A percentile compares a stretch with the other conserved stretches of the same genome.
Evolutionary conservation across 1,284 basidiomycete species (phyloP).

Genomic region (Athelia psychrophila): DNA sequence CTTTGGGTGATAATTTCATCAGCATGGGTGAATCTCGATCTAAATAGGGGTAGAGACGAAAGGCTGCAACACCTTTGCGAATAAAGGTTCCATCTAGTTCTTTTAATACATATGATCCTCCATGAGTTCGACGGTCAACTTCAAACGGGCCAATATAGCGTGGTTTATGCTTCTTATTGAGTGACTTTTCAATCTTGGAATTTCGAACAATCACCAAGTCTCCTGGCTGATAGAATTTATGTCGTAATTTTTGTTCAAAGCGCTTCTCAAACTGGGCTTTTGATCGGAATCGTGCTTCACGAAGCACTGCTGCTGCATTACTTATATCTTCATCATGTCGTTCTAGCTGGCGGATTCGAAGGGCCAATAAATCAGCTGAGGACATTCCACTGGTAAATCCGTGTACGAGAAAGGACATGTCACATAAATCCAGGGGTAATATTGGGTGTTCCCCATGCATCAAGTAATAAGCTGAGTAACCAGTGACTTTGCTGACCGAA

Average conservation of each 20-base stretch:
- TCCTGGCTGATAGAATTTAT: constrained; percentile 20
- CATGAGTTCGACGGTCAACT: constrained; percentile 11
- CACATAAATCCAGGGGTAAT: constrained; percentile 27
- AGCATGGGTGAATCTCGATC: too few species aligned
- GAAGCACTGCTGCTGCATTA: neutral
- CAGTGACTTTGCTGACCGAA: constrained; percentile 21
- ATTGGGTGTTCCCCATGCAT: constrained; percentile 29
- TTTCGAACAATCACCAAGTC: constrained; percentile 19
- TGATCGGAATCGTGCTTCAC: neutral
- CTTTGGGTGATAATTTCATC: too few species aligned
- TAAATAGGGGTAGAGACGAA: too few species aligned
- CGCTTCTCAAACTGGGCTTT: too few species aligned
- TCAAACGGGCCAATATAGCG: constrained; percentile 23
- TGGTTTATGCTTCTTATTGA: constrained; percentile 16
- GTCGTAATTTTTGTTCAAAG: constrained; percentile 9
- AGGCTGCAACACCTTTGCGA: too few species aligned
- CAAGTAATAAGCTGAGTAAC: constrained; percentile 29
- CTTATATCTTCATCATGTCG: neutral
- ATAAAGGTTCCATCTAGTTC: too few species aligned
- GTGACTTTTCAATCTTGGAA: constrained; percentile 12
- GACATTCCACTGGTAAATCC: constrained; percentile 22
- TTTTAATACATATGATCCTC: constrained; percentile 21
- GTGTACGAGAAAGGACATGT: constrained; percentile 26
- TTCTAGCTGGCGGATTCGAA: constrained; percentile 17
- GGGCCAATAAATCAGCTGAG: constrained; percentile 19